Percentiles rank a stretch among this genome's conserved stretches.
phyloP scores from a whole-genome alignment of 2,329 filamentous ascomycete genomes.

The Dothideomycetes sp. region DNA sequence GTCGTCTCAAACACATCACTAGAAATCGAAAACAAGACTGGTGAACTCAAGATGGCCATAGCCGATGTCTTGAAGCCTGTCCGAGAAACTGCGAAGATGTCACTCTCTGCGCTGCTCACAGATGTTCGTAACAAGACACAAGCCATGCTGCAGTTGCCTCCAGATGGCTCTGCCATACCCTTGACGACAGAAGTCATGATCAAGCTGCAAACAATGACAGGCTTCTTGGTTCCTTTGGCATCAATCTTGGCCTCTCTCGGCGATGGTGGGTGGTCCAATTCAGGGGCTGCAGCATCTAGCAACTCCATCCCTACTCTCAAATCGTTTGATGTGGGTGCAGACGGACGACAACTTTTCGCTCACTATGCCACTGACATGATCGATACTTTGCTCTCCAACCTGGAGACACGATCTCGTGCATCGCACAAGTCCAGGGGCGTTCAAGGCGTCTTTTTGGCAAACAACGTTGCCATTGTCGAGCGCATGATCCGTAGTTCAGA shows the following conservation, averaged over 20 bases:
- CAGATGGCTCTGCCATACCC: slow-evolving; percentile 68
- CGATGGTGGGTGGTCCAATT: slow-evolving; percentile 70
- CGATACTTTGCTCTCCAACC: slow-evolving; percentile 63
- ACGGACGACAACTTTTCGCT: slow-evolving; percentile 78
- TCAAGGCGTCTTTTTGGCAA: slow-evolving; percentile 83
- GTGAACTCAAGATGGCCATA: slow-evolving; percentile 74
- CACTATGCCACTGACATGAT: slow-evolving; percentile 87
- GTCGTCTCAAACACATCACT: slow-evolving; percentile 73
- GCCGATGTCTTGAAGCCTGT: slow-evolving; percentile 81
- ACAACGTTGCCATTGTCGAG: slow-evolving; percentile 75
- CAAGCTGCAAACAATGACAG: slow-evolving; percentile 75
- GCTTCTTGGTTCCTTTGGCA: slow-evolving; percentile 75
- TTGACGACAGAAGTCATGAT: slow-evolving; percentile 78
- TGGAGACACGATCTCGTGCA: slow-evolving; percentile 64
- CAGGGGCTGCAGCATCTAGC: slow-evolving; percentile 45
- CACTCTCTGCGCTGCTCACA: slow-evolving; percentile 72
- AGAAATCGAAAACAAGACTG: slow-evolving; percentile 70
- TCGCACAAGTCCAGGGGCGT: slow-evolving; percentile 69
- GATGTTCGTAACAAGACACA: slow-evolving; percentile 66
- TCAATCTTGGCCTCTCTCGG: slow-evolving; percentile 88
- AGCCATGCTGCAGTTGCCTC: slow-evolving; percentile 57
- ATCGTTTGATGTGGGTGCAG: slow-evolving; percentile 79
- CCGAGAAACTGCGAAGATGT: slow-evolving; percentile 82
- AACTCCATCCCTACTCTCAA: slow-evolving; percentile 61
- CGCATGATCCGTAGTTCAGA: slow-evolving; percentile 77